Evolutionary conservation across 2,329 filamentous ascomycete species (phyloP).

Genomic region (Cladorrhinum sp.): DNA sequence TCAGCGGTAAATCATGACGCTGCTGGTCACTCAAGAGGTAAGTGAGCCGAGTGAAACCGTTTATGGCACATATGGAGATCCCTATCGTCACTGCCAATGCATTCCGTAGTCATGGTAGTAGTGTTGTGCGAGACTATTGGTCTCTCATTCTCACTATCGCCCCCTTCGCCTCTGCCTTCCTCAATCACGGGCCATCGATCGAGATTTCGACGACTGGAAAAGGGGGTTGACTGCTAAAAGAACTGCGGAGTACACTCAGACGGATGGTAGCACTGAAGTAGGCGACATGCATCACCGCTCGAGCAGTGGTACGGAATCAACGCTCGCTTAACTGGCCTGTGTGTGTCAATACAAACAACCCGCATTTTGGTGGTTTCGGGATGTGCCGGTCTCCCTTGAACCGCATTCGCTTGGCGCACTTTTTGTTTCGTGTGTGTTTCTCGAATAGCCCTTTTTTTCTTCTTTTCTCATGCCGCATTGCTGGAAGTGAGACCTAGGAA

Average conservation of each 20-base stretch:
- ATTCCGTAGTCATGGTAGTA: no score
- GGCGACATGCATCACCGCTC: background rate
- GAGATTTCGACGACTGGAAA: background rate
- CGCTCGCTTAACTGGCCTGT: background rate
- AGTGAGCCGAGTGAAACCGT: conserved; percentile 11
- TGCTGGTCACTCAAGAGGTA: background rate
- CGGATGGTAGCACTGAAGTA: background rate
- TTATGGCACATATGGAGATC: background rate
- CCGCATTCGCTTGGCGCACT: conserved; percentile 5
- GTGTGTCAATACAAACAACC: background rate
- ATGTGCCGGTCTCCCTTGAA: conserved; percentile 5
- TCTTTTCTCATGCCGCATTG: conserved; percentile 4
- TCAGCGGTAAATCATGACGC: conserved; percentile 10
- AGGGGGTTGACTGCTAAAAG: background rate
- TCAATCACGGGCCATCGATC: background rate
- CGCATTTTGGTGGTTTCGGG: conserved; percentile 6
- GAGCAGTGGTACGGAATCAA: background rate
- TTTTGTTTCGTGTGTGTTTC: conserved; percentile 8
- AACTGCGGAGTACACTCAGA: background rate
- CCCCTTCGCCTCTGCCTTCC: background rate
- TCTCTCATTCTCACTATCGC: background rate
- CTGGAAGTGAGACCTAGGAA: background rate
- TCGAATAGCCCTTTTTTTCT: conserved; percentile 7
- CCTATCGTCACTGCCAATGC: no score
- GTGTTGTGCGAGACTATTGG: background rate